Evolutionary conservation across 768 basidiomycete genomes (phyloP), one percentile per base, ranked within the genome.

Genomic region (Postia placenta): DNA sequence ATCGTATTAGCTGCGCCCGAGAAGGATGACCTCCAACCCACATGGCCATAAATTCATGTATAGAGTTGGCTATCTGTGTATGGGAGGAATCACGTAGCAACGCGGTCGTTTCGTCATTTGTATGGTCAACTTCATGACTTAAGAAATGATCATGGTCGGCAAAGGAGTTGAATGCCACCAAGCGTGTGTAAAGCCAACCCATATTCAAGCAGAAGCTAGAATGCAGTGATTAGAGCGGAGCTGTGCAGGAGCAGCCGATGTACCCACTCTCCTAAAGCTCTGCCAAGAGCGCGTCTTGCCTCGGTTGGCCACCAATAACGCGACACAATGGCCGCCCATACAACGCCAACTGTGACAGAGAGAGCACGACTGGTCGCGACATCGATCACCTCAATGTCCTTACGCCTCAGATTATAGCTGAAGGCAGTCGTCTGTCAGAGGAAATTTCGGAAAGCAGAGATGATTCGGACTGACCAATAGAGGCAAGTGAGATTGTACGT

Each of bases 241-340:
- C 20, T 53, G 60, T 47, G 25, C 22, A 33, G 3, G 4, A 24
- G 15, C 7, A 33, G 30, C 30, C 23, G 37, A 42, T 11, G 2
- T 9, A 69, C 83, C 54, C 49, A 95, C 92, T 98, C 93, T 69
- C 91, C 85, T 4, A 98, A 74, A 0, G 81, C 85, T 52, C 81
- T 83, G 41, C 85, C 81, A 3, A 99, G 71, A 65, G 98, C 95
- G 35, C 87, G 73, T 40, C 95, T 72, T 0, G 96, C 96, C 60
- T 96, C 94, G 7, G 88, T 80, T 1, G 96, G 96, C 95, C 94
- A 98, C 88, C 93, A 92, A 54, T 86, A 85, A 41, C 91, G 73
- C 4, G 90, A 92, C 19, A 96, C 82, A 42, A 97, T 67, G 2
- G 84, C 78, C 0, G 93, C 93, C 88, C 90, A 98, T 1, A 94